Evolutionary conservation across 164 flowering plant species (phyloP).

Genomic region (Magnolia kwangsiensis): DNA sequence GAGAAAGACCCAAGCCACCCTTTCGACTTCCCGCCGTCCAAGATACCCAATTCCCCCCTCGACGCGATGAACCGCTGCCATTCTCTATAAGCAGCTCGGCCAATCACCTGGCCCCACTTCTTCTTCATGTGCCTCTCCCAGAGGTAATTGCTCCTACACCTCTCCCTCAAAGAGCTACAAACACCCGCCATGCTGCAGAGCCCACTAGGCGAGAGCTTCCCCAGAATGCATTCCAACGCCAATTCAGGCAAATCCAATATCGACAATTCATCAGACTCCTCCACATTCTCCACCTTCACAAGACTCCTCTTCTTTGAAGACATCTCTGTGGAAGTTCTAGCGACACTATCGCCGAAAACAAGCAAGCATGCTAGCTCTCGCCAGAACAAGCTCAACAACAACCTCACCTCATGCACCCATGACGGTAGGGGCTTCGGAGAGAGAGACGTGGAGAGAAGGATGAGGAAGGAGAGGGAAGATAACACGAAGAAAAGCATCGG

Average conservation of each 20-base stretch:
- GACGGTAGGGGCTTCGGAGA: slow-evolving; percentile 43
- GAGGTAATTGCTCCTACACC: slow-evolving; percentile 64
- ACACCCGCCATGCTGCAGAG: slow-evolving; percentile 76
- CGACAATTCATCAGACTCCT: slow-evolving; percentile 33
- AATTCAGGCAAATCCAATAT: slow-evolving; percentile 85
- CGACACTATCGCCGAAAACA: slow-evolving; percentile 3
- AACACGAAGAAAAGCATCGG: slow-evolving; percentile 68
- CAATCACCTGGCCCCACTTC: slow-evolving; percentile 79
- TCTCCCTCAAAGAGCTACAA: slow-evolving; percentile 70
- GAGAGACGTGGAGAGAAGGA: slow-evolving; percentile 62
- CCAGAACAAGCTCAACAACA: slow-evolving; percentile 44
- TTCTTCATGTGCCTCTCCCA: slow-evolving; percentile 83
- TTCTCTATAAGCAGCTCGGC: slow-evolving; percentile 60
- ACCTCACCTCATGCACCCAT: slow-evolving; percentile 53
- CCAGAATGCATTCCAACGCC: slow-evolving; percentile 76
- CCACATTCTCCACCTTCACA: slow-evolving; percentile 33
- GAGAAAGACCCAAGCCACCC: slow-evolving; percentile 36
- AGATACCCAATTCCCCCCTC: slow-evolving; percentile 14
- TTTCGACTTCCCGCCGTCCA: slow-evolving; percentile 27
- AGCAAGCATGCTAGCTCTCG: slow-evolving; percentile 32
- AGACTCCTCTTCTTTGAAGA: slow-evolving; percentile 28
- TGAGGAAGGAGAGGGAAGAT: slow-evolving; percentile 66
- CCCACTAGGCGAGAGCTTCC: slow-evolving; percentile 63
- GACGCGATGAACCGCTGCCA: slow-evolving; percentile 68
- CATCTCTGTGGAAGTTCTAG: slow-evolving; percentile 24